Conservation (phyloP, 2,329 filamentous ascomycete genomes). For the Xenosphaeropsis pyriputrescens region DNA sequence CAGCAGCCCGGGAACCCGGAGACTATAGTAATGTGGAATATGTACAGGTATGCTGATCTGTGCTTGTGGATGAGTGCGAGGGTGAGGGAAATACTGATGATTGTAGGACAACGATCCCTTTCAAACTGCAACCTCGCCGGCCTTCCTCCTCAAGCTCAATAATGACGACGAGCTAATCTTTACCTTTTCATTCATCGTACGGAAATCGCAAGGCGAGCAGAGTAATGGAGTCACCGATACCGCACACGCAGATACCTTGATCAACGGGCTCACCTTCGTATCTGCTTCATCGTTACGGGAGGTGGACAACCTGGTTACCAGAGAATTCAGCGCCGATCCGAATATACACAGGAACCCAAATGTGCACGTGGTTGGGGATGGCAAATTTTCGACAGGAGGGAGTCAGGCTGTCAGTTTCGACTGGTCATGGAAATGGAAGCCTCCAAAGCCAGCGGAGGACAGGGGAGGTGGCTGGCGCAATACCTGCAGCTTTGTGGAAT, state of each 20-base stretch:
- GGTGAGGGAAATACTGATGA: not conserved
- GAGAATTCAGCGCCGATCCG: slow-evolving; percentile 92
- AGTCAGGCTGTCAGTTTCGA: slow-evolving; percentile 74
- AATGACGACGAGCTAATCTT: slow-evolving; percentile 91
- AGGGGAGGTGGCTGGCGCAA: slow-evolving; percentile 88
- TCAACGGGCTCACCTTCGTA: slow-evolving; percentile 84
- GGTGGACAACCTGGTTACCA: slow-evolving; percentile 82
- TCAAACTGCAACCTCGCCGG: slow-evolving; percentile 34
- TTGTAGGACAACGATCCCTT: slow-evolving; percentile 61
- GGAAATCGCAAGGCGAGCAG: slow-evolving; percentile 28
- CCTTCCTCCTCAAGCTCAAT: slow-evolving; percentile 72
- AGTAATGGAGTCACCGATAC: slow-evolving; percentile 28
- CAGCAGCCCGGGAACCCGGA: slow-evolving; percentile 53
- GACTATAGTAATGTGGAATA: slow-evolving; percentile 76
- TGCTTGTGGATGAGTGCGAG: slow-evolving; percentile 3
- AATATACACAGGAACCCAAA: slow-evolving; percentile 97
- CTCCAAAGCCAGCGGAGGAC: slow-evolving; percentile 70
- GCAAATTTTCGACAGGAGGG: slow-evolving; percentile 77
- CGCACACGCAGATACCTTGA: slow-evolving; percentile 50
- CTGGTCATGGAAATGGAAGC: slow-evolving; percentile 96
- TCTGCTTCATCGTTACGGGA: slow-evolving; percentile 77
- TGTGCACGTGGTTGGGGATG: slow-evolving; percentile 87
- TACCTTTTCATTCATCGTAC: slow-evolving; percentile 78
- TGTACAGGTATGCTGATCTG: slow-evolving; percentile 54
- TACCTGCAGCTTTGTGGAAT: slow-evolving; percentile 93